Conservation (phyloP, 129 eudicot species). For the Scalesia atractyloides region DNA sequence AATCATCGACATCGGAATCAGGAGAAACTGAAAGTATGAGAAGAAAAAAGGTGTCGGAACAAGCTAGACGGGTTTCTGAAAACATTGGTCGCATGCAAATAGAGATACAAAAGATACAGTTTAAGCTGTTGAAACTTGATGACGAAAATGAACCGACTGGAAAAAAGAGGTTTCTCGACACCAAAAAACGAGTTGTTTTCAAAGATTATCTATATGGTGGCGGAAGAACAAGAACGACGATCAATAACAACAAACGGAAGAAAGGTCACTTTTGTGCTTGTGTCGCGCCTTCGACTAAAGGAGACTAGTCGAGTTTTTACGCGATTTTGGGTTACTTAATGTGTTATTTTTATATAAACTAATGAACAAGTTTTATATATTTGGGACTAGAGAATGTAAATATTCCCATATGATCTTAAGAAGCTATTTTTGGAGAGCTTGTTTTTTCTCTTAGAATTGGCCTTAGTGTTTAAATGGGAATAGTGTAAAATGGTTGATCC, state of each 20-base stretch:
- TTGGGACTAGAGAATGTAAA: constrained; percentile 8
- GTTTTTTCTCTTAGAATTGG: neutral
- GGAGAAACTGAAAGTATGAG: constrained; percentile 43
- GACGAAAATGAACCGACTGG: constrained; percentile 41
- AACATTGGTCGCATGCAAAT: constrained; percentile 77
- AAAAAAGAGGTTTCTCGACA: constrained; percentile 31
- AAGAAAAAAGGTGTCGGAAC: constrained; percentile 58
- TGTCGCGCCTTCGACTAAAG: constrained; percentile 58
- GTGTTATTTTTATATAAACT: neutral
- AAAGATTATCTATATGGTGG: constrained; percentile 67
- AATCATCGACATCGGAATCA: constrained; percentile 18
- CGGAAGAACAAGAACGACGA: constrained; percentile 32
- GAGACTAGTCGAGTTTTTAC: constrained; percentile 40
- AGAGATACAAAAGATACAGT: constrained; percentile 80
- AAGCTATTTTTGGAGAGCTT: constrained; percentile 32
- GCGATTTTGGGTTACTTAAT: constrained; percentile 12
- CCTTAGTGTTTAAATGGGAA: neutral
- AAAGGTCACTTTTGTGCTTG: constrained; percentile 71
- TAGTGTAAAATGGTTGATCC: neutral
- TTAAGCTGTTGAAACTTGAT: constrained; percentile 61
- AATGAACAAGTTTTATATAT: neutral
- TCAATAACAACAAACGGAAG: constrained; percentile 12
- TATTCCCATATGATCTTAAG: constrained; percentile 22
- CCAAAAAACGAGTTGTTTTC: constrained; percentile 57
- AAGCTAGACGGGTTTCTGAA: constrained; percentile 73